Percentiles rank a stretch among this genome's conserved stretches.
phyloP scores from a whole-genome alignment of 352 stramenopile species.

The Phytophthora fragariae region DNA sequence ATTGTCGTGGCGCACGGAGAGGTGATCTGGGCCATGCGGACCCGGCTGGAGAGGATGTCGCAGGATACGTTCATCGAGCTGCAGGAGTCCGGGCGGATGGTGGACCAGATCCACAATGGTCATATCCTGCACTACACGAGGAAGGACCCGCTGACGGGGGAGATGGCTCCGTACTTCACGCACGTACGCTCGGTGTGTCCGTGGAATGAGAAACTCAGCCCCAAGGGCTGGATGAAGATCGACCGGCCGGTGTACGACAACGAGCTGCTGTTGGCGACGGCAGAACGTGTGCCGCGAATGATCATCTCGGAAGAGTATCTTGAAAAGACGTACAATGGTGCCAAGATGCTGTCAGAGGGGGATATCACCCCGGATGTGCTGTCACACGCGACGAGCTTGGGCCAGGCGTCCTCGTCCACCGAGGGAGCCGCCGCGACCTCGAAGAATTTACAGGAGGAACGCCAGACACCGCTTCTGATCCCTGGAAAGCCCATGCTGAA shows the following conservation, averaged over 20 bases:
- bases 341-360: constrained; percentile 27
- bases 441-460: constrained; percentile 24
- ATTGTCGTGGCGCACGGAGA: constrained; percentile 91
- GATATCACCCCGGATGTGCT: constrained; percentile 21
- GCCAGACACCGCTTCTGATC: constrained; percentile 51
- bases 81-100: constrained; percentile 84
- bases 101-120: constrained; percentile 91
- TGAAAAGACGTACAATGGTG: constrained; percentile 82
- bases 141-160: constrained; percentile 70
- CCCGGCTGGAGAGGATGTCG: constrained; percentile 87
- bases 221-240: constrained; percentile 91
- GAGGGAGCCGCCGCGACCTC: background rate
- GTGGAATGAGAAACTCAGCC: constrained; percentile 91
- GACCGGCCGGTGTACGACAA: constrained; percentile 91
- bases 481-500: constrained; percentile 58
- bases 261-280: constrained; percentile 85
- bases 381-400: constrained; percentile 16
- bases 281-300: constrained; percentile 86
- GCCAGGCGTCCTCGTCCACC: constrained; percentile 4
- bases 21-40: constrained; percentile 92
- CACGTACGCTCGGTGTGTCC: constrained; percentile 91
- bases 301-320: constrained; percentile 92
- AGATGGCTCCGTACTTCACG: constrained; percentile 87
- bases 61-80: constrained; percentile 90
- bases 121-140: constrained; percentile 91